Base-by-base conservation (phyloP, 371 early-diverging fungal species). In the Saksenaea oblongispora region DNA sequence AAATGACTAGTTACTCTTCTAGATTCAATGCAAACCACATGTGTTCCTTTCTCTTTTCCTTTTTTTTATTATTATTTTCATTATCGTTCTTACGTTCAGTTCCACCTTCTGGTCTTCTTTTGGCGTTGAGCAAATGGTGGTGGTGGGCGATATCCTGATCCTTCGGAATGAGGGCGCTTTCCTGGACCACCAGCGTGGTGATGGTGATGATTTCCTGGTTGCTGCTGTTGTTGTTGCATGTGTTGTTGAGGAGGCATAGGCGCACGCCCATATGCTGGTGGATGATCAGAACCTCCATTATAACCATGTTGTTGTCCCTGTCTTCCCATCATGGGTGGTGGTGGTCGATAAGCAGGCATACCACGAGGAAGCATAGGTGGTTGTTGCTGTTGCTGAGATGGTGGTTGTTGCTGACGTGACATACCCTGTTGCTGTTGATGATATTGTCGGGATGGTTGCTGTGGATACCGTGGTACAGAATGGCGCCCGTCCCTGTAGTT, bases 121-220 rank as follows among this genome's bases (percentile, higher is more conserved):
- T 61, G 61, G 41, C 35, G 18, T 51, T 59, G 60, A 34, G 51
- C 57, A 39, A 65, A 65, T 27, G 72, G 69, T 47, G 72, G 69
- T 28, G 65, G 69, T 27, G 72, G 72, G 34, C 65, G 60, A 61
- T 72, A 69, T 4, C 58, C 47, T 5, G 66, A 63, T 17, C 51
- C 42, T 31, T 51, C 47, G 11, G 56, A 42, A 34, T 57, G 41
- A 5, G 63, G 63, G 17, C 24, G 27, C n/a, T 54, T 34, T 54
- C 35, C 60, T 11, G 14, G 27, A 27, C 41, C 47, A 35, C 22
- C 28, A 1, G 13, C 44, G 13, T 17, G 41, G 15, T 31, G 15
- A 11, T 59, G 60, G 22, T 59, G 60, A 15, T 47, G 60, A 35
- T 39, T 26, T 10, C 35, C 39, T 8, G 39, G 39, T 8, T 58